These are phyloP conservation scores for Metschnikowia corniflorae DNA, from an alignment of 805 yeast species.

Conservation along the genomic window DNA sequence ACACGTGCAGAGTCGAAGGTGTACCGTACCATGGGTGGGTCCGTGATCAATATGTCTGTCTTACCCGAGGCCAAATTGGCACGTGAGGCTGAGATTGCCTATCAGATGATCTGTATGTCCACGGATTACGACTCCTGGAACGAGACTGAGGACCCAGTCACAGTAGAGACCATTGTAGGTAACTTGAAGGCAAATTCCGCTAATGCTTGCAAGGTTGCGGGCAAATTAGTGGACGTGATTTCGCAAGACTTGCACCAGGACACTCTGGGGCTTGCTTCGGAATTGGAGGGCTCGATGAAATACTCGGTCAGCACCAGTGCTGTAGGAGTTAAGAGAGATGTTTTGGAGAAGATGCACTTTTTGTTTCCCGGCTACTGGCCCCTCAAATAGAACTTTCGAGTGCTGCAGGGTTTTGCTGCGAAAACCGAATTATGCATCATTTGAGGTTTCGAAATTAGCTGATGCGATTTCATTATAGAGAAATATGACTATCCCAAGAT, in stretches of 20 bases:
- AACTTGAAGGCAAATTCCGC: slow-evolving; percentile 82
- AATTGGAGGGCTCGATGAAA: slow-evolving; percentile 73
- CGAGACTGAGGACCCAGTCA: slow-evolving; percentile 90
- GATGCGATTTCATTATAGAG: too few relatives aligned
- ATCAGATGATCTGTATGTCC: slow-evolving; percentile 98
- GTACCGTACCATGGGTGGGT: slow-evolving; percentile 86
- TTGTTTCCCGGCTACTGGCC: slow-evolving; percentile 93
- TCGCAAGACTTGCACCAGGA: slow-evolving; percentile 59
- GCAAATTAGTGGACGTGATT: slow-evolving; percentile 60
- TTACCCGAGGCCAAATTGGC: slow-evolving; percentile 97
- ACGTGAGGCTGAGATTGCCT: slow-evolving; percentile 93
- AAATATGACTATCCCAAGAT: too few relatives aligned
- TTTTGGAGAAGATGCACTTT: slow-evolving; percentile 76
- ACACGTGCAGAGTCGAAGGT: slow-evolving; percentile 93
- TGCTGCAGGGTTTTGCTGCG: too few relatives aligned
- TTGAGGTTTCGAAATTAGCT: too few relatives aligned
- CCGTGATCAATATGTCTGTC: slow-evolving; percentile 94
- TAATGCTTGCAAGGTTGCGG: slow-evolving; percentile 79
- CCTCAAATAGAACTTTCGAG: slow-evolving; percentile 13
- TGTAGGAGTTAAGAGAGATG: slow-evolving; percentile 65
- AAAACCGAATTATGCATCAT: too few relatives aligned
- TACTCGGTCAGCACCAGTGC: slow-evolving; percentile 76
- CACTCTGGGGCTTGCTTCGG: slow-evolving; percentile 55
- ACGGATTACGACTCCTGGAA: slow-evolving; percentile 99
- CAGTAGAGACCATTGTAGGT: slow-evolving; percentile 95